Evolutionary conservation across 2,329 filamentous ascomycete species (phyloP).

Genomic region (Fusarium algeriense): DNA sequence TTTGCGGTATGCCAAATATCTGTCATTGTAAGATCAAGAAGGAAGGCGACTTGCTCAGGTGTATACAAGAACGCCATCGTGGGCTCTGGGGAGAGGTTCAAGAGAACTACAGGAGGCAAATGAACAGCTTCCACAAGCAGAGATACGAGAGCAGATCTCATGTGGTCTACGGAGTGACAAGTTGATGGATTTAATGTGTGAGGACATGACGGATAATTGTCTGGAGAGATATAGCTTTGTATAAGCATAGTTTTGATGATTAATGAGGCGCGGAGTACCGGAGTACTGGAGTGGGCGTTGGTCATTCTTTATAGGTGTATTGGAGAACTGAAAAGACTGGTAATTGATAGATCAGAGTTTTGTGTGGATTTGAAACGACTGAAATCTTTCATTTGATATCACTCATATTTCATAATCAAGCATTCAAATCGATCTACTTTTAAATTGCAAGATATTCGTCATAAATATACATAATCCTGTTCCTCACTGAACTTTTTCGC

Average conservation of each 20-base stretch:
- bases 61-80: slow-evolving; percentile 44
- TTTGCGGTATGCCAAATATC: slow-evolving; percentile 47
- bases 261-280: background rate
- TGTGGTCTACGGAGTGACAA: slow-evolving; percentile 38
- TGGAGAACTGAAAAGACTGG: background rate
- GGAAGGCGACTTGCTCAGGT: slow-evolving; percentile 42
- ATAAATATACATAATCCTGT: background rate
- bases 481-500: background rate
- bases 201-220: background rate
- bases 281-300: background rate
- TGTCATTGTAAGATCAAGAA: slow-evolving; percentile 47
- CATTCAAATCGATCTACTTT: background rate
- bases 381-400: background rate
- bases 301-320: background rate
- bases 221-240: background rate
- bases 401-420: too few species aligned
- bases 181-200: background rate
- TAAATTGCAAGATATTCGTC: background rate
- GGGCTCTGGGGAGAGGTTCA: slow-evolving; percentile 50
- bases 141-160: slow-evolving; percentile 40
- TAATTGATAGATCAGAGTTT: background rate
- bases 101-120: slow-evolving; percentile 45
- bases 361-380: background rate
- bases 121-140: slow-evolving; percentile 38
- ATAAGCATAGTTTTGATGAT: background rate